Base-by-base conservation (phyloP, 2,329 filamentous ascomycete genomes). In the Alternaria ventricosa region DNA sequence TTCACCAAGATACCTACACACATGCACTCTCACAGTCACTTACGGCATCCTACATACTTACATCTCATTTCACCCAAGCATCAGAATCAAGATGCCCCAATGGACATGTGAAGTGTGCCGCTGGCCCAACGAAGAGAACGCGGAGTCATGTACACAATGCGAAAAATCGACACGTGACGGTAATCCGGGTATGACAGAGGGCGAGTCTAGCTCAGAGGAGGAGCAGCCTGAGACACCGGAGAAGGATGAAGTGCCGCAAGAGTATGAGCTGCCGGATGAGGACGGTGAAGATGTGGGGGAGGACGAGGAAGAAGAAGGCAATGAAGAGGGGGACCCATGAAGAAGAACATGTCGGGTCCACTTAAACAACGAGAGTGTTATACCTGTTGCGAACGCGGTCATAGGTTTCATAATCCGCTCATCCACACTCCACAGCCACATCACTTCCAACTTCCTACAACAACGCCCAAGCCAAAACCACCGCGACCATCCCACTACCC, bases 401-500 rank as follows among this genome's bases (percentile, higher is more conserved):
- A 3, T n/a, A 25, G 30, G 30, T 41, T 25, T 53, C 13, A 12
- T 15, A 8, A 11, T 13, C 11, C 15, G 27, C 12, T 20, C 4
- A 22, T 22, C n/a, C 6, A 15, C 5, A 8, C 6, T 12, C 4
- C 27, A 6, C n/a, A 4, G 2, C n/a, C 3, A 8, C 11, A 25
- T 9, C n/a, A 5, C 10, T 30, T 2, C 12, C 10, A 33, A 9
- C 15, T 11, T n/a, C 4, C 10, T 56, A 61, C 54, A 61, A 23
- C 12, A 61, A n/a, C 5, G 67, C 66, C 71, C 71, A 73, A 45
- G 67, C 69, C 47, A 75, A 20, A 5, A 70, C 51, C 11, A 53
- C 72, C 9, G 69, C 71, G 22, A 76, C 11, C 22, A 75, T 6
- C 3, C 67, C 65, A 9, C 60, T 67, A 3, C 74, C 71, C 15